Evolutionary conservation across 805 yeast genomes (phyloP), one percentile per base, ranked within the genome.

Genomic region (Brettanomyces anomalus): DNA sequence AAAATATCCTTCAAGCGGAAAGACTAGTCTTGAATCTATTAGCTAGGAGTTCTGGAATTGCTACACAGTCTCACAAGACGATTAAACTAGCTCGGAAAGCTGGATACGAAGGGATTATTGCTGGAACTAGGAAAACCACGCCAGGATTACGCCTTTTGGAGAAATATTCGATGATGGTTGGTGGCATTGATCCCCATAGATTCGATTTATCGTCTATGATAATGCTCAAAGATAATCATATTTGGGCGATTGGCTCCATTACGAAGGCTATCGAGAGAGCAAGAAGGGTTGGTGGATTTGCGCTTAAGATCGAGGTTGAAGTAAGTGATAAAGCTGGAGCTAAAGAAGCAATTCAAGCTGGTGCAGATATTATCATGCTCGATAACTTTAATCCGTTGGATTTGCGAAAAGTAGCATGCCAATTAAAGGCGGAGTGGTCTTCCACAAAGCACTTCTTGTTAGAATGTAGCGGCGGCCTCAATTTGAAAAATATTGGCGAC

Each of bases 61-160:
- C 97, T 8, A 84, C 95, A 0, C 78, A 78, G 46, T 78, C 93
- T 0, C 62, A 67, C 41, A 61, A 66, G 24, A 73, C 89, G 3
- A 66, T 79, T 41, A 56, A 64, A 5, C 60, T 76, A 45, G 96
- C 96, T 1, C 72, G 79, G 43, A 63, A 72, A 35, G 64, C 73
- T 4, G 93, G 94, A 0, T 90, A 78, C 57, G 66, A 66, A 3
- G 97, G 97, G 0, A 72, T 81, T 19, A 87, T 89, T 58, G 97
- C 97, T 0, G 97, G 97, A 5, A 89, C 97, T 1, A 76, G 97
- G 58, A 89, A 89, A 64, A 90, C 97, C n/a, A 90, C 97, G 0
- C 97, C 97, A 0, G 97, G 97, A 0, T 72, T 89, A 48, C 76
- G 97, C 55, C 68, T 81, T 36, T 65, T 90, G 45, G 97, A 89